Evolutionary conservation across 768 basidiomycete species (phyloP).

Genomic region (Calocera cornea): DNA sequence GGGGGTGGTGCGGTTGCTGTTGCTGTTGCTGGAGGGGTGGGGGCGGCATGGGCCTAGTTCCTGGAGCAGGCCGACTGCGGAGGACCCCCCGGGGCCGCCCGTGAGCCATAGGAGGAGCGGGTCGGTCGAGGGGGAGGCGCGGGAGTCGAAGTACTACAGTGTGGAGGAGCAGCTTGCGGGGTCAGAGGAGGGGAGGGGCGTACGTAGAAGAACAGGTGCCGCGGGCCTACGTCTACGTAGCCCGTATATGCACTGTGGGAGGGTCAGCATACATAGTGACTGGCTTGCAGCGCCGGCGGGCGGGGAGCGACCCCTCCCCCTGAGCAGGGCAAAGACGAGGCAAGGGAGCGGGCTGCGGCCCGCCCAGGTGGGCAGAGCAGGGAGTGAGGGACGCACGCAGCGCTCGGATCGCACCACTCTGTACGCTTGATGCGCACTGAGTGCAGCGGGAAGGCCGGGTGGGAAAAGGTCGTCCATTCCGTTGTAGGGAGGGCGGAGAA

Average conservation of each 20-base stretch:
- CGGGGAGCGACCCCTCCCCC: no score
- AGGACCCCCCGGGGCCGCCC: neutral
- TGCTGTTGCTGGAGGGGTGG: neutral
- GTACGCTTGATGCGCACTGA: conserved; percentile 9
- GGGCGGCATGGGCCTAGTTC: neutral
- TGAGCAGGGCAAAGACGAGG: no score
- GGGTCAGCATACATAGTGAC: no score
- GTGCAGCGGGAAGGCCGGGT: conserved; percentile 8
- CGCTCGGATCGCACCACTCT: conserved; percentile 21
- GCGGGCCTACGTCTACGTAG: conserved; percentile 11
- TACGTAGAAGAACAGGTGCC: conserved; percentile 17
- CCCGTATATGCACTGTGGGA: conserved; percentile 10
- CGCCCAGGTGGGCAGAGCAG: no score
- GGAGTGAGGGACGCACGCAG: conserved; percentile 15
- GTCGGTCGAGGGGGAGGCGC: neutral
- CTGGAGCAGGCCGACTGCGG: neutral
- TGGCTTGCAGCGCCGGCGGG: no score
- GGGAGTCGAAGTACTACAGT: neutral
- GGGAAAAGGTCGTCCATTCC: conserved; percentile 6
- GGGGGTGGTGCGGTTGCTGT: neutral
- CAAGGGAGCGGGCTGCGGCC: no score
- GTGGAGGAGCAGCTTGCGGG: neutral
- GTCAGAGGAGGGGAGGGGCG: neutral
- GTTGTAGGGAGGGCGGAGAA: neutral
- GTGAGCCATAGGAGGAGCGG: neutral